These are phyloP conservation scores for Alectoria sarmentosa DNA, from an alignment of 495 filamentous ascomycete genomes.

Conservation along the genomic window DNA sequence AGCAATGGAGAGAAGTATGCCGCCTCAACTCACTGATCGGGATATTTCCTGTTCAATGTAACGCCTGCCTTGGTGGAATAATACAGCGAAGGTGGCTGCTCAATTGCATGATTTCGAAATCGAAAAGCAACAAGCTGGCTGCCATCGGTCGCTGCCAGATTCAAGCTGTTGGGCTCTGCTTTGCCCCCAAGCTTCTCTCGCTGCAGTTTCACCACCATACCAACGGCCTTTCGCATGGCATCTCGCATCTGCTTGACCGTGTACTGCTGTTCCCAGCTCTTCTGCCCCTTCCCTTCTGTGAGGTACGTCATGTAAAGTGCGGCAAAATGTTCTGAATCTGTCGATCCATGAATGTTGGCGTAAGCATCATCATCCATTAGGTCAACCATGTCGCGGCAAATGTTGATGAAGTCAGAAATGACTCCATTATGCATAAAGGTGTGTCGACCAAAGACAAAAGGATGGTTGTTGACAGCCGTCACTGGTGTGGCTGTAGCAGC, in stretches of 20 bases:
- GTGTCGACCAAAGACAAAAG: conserved; percentile 45
- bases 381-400: conserved; percentile 35
- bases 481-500: conserved; percentile 33
- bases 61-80: conserved; percentile 35
- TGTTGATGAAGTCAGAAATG: conserved; percentile 36
- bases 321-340: conserved; percentile 44
- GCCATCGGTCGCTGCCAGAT: conserved; percentile 38
- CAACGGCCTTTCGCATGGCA: conserved; percentile 38
- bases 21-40: conserved; percentile 35
- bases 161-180: conserved; percentile 36
- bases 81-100: conserved; percentile 44
- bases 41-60: conserved; percentile 43
- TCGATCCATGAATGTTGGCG: conserved; percentile 39
- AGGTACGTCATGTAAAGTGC: conserved; percentile 46
- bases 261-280: conserved; percentile 37
- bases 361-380: conserved; percentile 38
- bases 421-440: conserved; percentile 46
- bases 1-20: not conserved
- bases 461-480: conserved; percentile 40
- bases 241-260: conserved; percentile 32
- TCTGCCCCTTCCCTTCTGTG: conserved; percentile 25
- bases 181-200: conserved; percentile 30
- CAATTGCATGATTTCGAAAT: conserved; percentile 40
- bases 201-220: conserved; percentile 38
- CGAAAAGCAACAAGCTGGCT: conserved; percentile 36